Conservation (phyloP, 148 eudicot species). For the Chenopodium quinoa region DNA sequence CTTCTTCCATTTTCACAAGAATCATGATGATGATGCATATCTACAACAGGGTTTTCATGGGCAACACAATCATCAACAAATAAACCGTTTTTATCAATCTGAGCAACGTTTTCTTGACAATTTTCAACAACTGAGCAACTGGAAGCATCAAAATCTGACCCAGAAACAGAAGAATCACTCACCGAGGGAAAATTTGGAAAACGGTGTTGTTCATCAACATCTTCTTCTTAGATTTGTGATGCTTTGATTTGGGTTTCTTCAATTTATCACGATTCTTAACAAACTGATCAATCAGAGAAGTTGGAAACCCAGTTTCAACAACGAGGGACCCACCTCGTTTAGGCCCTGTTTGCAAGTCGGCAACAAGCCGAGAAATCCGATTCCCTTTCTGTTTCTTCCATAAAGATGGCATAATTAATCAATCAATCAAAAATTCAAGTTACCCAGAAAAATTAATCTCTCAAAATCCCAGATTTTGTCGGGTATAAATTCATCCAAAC, state of each 20-base stretch:
- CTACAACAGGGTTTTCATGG: not conserved
- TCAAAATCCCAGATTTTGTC: not conserved
- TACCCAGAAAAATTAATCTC: too few relatives aligned
- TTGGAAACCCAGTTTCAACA: conserved; percentile 47
- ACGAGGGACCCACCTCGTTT: conserved; percentile 39
- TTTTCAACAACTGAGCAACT: conserved; percentile 1
- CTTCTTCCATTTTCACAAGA: not conserved
- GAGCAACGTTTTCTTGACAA: not conserved
- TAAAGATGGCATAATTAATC: conserved; percentile 27
- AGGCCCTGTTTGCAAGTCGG: conserved; percentile 39
- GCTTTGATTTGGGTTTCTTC: conserved; percentile 36
- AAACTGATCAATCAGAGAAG: conserved; percentile 44
- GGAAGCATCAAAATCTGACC: conserved; percentile 15
- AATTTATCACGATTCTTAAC: conserved; percentile 39
- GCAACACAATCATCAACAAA: not conserved
- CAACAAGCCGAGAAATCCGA: conserved; percentile 31
- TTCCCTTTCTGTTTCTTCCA: conserved; percentile 40
- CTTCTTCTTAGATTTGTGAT: conserved; percentile 17
- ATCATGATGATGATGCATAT: conserved; percentile 1
- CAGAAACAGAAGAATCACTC: conserved; percentile 6
- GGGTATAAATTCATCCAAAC: conserved; percentile 17
- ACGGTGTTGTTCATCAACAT: not conserved
- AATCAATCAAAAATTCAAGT: not conserved
- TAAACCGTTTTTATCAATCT: conserved; percentile 3
- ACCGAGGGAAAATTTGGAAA: conserved; percentile 1